Percentiles rank a stretch among this genome's conserved stretches.
Evolutionary conservation across 148 eudicot species (phyloP).

Genomic region (Cornus suecica): DNA sequence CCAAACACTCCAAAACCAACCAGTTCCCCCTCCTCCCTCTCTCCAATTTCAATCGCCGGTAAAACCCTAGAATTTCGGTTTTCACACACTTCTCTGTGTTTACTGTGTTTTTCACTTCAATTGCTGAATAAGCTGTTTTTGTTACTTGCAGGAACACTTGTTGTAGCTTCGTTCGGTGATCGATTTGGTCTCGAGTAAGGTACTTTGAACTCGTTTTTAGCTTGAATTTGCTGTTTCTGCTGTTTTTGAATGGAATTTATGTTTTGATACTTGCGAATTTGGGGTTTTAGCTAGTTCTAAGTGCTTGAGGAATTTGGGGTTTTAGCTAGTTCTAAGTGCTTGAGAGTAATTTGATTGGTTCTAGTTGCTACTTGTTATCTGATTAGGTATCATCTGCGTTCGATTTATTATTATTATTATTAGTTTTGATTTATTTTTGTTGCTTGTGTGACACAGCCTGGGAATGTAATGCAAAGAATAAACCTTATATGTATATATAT

Average conservation of each 20-base stretch:
- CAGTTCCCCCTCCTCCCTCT: background rate
- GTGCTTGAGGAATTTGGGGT: background rate
- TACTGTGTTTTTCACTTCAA: background rate
- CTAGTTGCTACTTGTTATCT: background rate
- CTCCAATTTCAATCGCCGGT: background rate
- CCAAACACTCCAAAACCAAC: background rate
- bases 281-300: constrained; percentile 13
- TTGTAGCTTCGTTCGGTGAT: background rate
- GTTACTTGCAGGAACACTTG: constrained; percentile 5
- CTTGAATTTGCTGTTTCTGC: background rate
- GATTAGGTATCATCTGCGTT: background rate
- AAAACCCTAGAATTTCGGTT: constrained; percentile 9
- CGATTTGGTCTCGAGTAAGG: constrained; percentile 6
- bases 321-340: background rate
- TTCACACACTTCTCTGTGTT: background rate
- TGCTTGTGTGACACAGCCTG: no score
- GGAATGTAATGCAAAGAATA: background rate
- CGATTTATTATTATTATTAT: no score
- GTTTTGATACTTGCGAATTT: background rate
- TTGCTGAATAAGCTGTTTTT: constrained; percentile 2
- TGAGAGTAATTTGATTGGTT: background rate
- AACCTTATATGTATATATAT: no score
- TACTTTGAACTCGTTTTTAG: constrained; percentile 8
- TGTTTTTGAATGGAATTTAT: background rate
- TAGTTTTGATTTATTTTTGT: no score